Conservation (phyloP, 2,329 filamentous ascomycete genomes). For the Emmonsiellopsis sp. region DNA sequence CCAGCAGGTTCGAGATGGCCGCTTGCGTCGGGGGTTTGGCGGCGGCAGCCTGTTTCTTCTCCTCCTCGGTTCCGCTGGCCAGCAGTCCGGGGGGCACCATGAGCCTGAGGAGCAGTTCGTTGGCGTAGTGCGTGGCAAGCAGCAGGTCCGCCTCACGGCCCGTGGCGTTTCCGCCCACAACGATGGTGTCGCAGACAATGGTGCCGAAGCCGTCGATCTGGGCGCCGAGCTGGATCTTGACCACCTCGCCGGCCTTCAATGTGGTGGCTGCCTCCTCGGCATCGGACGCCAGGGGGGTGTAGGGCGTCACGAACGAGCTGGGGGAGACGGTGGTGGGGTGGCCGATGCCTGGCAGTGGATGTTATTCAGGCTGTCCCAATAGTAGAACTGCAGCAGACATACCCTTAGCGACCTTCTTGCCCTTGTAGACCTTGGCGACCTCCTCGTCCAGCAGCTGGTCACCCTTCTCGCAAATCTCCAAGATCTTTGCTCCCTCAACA, state of each 20-base stretch:
- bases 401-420: constrained; percentile 95
- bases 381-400: constrained; percentile 20
- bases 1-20: constrained; percentile 77
- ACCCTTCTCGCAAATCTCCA: constrained; percentile 89
- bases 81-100: constrained; percentile 87
- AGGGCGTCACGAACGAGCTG: constrained; percentile 87
- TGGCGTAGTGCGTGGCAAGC: constrained; percentile 86
- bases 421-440: constrained; percentile 90
- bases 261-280: constrained; percentile 69
- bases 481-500: constrained; percentile 80
- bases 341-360: constrained; percentile 55
- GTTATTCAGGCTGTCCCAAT: background rate
- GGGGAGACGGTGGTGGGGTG: constrained; percentile 95
- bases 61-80: constrained; percentile 75
- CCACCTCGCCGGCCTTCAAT: constrained; percentile 73
- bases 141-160: constrained; percentile 79
- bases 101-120: constrained; percentile 83
- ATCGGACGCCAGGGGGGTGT: constrained; percentile 84
- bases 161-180: constrained; percentile 62
- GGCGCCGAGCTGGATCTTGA: constrained; percentile 98
- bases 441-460: constrained; percentile 93
- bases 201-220: constrained; percentile 96
- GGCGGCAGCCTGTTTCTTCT: constrained; percentile 82
- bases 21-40: constrained; percentile 75
- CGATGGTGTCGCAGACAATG: constrained; percentile 87